These are phyloP conservation scores for Cucumis cinereus DNA, from an alignment of 306 rosid genomes.

Conservation along the genomic window DNA sequence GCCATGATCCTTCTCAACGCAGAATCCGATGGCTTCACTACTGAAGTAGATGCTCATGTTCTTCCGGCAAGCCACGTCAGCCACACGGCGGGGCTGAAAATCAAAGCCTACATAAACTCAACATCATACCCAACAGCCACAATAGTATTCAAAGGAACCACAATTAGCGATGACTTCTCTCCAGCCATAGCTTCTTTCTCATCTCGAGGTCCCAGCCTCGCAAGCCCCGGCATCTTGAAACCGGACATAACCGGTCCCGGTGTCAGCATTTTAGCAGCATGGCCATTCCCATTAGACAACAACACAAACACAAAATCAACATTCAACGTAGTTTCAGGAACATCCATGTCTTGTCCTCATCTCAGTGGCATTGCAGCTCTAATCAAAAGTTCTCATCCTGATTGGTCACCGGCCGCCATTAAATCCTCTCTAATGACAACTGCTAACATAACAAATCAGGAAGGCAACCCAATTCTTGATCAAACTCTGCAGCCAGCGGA, in stretches of 20 bases:
- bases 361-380: slow-evolving; percentile 14
- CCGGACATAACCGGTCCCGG: slow-evolving; percentile 12
- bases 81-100: not conserved
- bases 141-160: slow-evolving; percentile 5
- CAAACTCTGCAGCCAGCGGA: not conserved
- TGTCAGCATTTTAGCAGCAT: slow-evolving; percentile 12
- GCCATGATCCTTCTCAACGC: slow-evolving; percentile 12
- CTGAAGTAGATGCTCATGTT: slow-evolving; percentile 6
- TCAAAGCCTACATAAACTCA: slow-evolving; percentile 13
- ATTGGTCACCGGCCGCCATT: slow-evolving; percentile 15
- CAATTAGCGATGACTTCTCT: not conserved
- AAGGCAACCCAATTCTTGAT: slow-evolving; percentile 6
- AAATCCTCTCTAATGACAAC: slow-evolving; percentile 15
- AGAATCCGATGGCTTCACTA: slow-evolving; percentile 1
- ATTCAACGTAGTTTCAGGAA: slow-evolving; percentile 10
- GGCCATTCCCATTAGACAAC: slow-evolving; percentile 14
- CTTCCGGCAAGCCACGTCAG: slow-evolving; percentile 12
- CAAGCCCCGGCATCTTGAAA: slow-evolving; percentile 10
- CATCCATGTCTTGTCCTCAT: slow-evolving; percentile 15
- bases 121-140: slow-evolving; percentile 1
- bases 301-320: not conserved
- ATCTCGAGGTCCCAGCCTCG: slow-evolving; percentile 7
- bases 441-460: not conserved
- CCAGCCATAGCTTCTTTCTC: slow-evolving; percentile 11
- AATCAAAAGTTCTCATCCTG: slow-evolving; percentile 6